phyloP scores from a whole-genome alignment of 768 basidiomycete genomes.

The Russula ochroleuca region DNA sequence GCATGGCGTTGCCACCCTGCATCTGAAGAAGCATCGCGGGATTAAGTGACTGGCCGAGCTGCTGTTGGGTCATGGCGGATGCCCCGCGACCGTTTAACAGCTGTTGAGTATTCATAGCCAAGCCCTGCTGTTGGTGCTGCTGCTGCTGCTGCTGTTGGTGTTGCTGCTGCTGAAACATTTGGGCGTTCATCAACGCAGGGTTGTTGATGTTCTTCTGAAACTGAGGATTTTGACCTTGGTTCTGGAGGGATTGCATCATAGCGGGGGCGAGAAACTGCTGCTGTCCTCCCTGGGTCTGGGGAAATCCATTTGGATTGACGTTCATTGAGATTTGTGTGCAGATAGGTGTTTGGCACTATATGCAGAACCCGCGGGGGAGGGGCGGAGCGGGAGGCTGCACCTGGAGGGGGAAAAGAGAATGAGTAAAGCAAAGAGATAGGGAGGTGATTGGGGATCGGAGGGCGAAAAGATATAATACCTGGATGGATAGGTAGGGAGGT shows the following conservation, averaged over 20 bases:
- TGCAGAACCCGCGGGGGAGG: conserved; percentile 1
- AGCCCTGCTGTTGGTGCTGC: conserved; percentile 14
- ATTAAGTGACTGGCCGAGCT: conserved; percentile 22
- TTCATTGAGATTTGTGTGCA: conserved; percentile 19
- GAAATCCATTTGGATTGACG: conserved; percentile 25
- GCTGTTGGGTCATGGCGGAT: conserved; percentile 24
- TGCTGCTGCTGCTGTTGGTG: neutral
- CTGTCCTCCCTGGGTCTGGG: conserved; percentile 23
- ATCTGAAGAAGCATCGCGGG: conserved; percentile 25
- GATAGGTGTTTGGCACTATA: conserved; percentile 8
- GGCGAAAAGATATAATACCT: conserved; percentile 14
- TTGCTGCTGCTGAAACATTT: conserved; percentile 24
- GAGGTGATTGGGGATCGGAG: conserved; percentile 9
- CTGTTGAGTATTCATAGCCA: conserved; percentile 24
- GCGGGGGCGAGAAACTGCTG: conserved; percentile 21
- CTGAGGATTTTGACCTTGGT: conserved; percentile 22
- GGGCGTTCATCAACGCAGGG: conserved; percentile 17
- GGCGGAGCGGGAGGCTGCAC: conserved; percentile 3
- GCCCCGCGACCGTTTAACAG: conserved; percentile 21
- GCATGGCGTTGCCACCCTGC: conserved; percentile 20
- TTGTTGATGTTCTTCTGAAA: conserved; percentile 26
- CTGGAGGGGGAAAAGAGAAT: neutral
- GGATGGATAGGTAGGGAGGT: neutral
- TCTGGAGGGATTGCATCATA: conserved; percentile 24
- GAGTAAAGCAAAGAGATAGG: conserved; percentile 11